Conservation (phyloP, 345 rosid species). For the Heritiera littoralis region DNA sequence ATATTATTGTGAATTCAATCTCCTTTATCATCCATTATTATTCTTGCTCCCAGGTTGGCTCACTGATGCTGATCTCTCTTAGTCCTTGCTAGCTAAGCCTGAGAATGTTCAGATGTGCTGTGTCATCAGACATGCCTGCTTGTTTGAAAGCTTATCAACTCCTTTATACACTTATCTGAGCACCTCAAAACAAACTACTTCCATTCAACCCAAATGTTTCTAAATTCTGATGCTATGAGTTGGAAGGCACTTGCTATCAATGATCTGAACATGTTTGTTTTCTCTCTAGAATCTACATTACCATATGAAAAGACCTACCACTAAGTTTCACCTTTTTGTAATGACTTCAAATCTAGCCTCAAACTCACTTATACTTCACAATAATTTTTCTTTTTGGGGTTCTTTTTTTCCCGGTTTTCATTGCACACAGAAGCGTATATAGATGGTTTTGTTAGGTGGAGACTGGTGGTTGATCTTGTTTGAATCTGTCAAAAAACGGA, state of each 20-base stretch:
- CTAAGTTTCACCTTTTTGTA: not conserved
- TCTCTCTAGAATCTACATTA: not conserved
- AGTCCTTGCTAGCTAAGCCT: not conserved
- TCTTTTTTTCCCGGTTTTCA: no score
- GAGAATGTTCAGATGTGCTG: not conserved
- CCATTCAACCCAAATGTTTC: not conserved
- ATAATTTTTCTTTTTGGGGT: no score
- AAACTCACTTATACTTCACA: no score
- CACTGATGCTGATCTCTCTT: not conserved
- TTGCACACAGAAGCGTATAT: no score
- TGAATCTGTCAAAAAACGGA: no score
- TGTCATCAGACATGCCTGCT: not conserved
- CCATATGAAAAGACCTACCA: not conserved
- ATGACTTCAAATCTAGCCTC: not conserved
- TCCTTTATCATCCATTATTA: not conserved
- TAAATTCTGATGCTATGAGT: not conserved
- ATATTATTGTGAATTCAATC: not conserved
- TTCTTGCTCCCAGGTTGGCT: not conserved
- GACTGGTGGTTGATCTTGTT: no score
- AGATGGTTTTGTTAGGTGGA: no score
- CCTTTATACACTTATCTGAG: not conserved
- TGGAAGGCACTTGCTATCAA: no score
- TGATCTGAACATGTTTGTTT: not conserved
- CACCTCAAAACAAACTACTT: not conserved
- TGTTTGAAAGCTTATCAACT: not conserved